These are phyloP conservation scores for Saccharomycopsis oosterbeekiorum DNA, from an alignment of 805 yeast species.

Conservation along the genomic window DNA sequence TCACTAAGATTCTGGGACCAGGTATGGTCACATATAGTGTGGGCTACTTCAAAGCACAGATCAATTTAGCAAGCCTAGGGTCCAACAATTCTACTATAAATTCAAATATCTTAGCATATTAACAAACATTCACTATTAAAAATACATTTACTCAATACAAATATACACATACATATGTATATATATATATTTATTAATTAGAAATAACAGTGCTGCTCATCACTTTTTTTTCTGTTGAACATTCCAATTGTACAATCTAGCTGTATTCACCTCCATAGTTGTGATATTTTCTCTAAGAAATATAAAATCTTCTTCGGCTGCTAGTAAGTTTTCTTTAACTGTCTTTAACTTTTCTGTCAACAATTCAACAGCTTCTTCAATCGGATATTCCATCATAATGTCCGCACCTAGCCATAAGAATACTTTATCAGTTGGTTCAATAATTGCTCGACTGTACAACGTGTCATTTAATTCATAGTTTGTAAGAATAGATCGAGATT, in stretches of 20 bases:
- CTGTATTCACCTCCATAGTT: slow-evolving; percentile 96
- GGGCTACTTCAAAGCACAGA: too few species aligned
- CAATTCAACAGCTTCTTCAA: slow-evolving; percentile 75
- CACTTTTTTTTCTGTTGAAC: slow-evolving; percentile 54
- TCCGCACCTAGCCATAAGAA: slow-evolving; percentile 97
- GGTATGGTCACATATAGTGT: too few species aligned
- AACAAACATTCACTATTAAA: too few species aligned
- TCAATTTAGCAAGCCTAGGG: too few species aligned
- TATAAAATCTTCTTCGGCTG: slow-evolving; percentile 76
- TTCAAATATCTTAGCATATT: too few species aligned
- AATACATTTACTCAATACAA: too few species aligned
- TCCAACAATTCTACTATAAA: too few species aligned
- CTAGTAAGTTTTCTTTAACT: slow-evolving; percentile 47
- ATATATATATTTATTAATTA: not conserved
- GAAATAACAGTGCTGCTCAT: not conserved
- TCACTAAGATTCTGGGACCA: too few species aligned
- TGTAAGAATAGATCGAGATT: slow-evolving; percentile 44
- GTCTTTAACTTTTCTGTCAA: slow-evolving; percentile 50
- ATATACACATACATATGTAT: not conserved
- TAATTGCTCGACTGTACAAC: slow-evolving; percentile 70
- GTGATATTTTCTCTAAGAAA: slow-evolving; percentile 83
- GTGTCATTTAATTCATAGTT: slow-evolving; percentile 92
- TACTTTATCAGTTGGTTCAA: slow-evolving; percentile 57
- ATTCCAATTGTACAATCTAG: slow-evolving; percentile 84
- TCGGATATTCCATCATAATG: slow-evolving; percentile 90